A percentile compares a stretch with the other conserved stretches of the same genome.
These are phyloP conservation scores for Coprinellus micaceus DNA, from an alignment of 768 basidiomycete genomes.

Conservation along the genomic window DNA sequence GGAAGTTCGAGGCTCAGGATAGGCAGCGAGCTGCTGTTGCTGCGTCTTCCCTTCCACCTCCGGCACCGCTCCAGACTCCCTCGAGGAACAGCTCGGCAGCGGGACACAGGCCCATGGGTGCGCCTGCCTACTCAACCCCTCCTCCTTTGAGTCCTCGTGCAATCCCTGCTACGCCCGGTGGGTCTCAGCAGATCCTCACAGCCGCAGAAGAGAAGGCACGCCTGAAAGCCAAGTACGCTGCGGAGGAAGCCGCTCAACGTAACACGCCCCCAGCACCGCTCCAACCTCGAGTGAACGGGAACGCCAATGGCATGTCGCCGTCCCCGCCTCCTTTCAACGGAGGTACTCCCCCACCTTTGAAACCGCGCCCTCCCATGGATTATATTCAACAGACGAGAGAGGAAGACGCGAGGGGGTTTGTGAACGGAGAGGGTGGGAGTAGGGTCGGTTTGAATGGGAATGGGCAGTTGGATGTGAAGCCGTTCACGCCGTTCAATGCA, in stretches of 20 bases:
- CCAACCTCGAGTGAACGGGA: slow-evolving; percentile 15
- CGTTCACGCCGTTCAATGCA: not conserved
- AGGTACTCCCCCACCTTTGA: slow-evolving; percentile 59
- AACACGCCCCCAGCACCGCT: slow-evolving; percentile 17
- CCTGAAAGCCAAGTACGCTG: slow-evolving; percentile 60
- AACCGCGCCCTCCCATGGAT: slow-evolving; percentile 72
- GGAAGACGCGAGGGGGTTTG: slow-evolving; percentile 57
- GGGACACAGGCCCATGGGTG: slow-evolving; percentile 9
- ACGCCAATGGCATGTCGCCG: slow-evolving; percentile 12
- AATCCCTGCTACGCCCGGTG: slow-evolving; percentile 22
- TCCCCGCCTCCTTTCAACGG: slow-evolving; percentile 4
- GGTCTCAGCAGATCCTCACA: slow-evolving; percentile 38
- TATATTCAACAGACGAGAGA: slow-evolving; percentile 82
- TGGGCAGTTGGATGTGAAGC: slow-evolving; percentile 4
- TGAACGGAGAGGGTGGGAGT: slow-evolving; percentile 34
- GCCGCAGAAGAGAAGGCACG: slow-evolving; percentile 80
- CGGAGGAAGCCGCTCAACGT: slow-evolving; percentile 37
- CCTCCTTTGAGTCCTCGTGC: slow-evolving; percentile 13
- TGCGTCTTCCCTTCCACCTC: slow-evolving; percentile 9
- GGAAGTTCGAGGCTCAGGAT: slow-evolving; percentile 57
- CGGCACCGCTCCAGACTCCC: slow-evolving; percentile 12
- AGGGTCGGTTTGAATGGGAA: slow-evolving; percentile 15
- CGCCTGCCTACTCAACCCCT: slow-evolving; percentile 6
- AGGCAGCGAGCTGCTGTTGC: slow-evolving; percentile 21
- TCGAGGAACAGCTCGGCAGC: slow-evolving; percentile 1